Evolutionary conservation across 768 basidiomycete species (phyloP).

Genomic region (Coprinopsis marcescibilis): DNA sequence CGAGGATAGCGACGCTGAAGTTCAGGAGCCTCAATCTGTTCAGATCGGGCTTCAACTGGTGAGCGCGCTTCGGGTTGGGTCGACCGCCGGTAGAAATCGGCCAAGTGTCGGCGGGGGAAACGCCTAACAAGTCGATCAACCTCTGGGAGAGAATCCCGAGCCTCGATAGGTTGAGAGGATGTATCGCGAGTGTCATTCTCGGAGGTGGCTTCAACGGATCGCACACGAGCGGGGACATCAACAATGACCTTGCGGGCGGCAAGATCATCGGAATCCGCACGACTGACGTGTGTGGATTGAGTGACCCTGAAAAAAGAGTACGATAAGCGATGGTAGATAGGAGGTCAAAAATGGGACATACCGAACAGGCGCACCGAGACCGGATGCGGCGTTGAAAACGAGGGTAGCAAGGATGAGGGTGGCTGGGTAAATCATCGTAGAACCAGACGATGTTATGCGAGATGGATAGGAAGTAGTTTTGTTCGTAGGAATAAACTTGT

Average conservation of each 20-base stretch:
- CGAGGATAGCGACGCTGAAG: slow-evolving; percentile 6
- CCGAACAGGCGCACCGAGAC: slow-evolving; percentile 35
- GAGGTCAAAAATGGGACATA: slow-evolving; percentile 13
- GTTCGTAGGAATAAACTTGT: slow-evolving; percentile 24
- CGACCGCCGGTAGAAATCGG: slow-evolving; percentile 27
- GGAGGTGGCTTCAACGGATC: slow-evolving; percentile 11
- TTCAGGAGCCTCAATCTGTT: neutral
- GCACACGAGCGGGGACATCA: slow-evolving; percentile 20
- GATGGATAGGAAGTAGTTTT: slow-evolving; percentile 23
- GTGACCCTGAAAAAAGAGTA: slow-evolving; percentile 19
- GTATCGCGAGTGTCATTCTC: slow-evolving; percentile 8
- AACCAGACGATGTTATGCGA: slow-evolving; percentile 15
- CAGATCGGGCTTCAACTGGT: slow-evolving; percentile 4
- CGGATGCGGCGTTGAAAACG: slow-evolving; percentile 31
- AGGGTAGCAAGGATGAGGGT: slow-evolving; percentile 32
- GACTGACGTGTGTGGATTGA: slow-evolving; percentile 21
- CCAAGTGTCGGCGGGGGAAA: slow-evolving; percentile 24
- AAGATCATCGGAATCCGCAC: slow-evolving; percentile 20
- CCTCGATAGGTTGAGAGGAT: slow-evolving; percentile 15
- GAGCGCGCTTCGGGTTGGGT: slow-evolving; percentile 1
- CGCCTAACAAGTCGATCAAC: slow-evolving; percentile 15
- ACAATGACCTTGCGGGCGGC: slow-evolving; percentile 20
- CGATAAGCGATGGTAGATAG: neutral
- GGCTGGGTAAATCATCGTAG: slow-evolving; percentile 37
- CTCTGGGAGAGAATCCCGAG: slow-evolving; percentile 20